Evolutionary conservation across 306 rosid species (phyloP).

Genomic region (Fragaria ananassa): DNA sequence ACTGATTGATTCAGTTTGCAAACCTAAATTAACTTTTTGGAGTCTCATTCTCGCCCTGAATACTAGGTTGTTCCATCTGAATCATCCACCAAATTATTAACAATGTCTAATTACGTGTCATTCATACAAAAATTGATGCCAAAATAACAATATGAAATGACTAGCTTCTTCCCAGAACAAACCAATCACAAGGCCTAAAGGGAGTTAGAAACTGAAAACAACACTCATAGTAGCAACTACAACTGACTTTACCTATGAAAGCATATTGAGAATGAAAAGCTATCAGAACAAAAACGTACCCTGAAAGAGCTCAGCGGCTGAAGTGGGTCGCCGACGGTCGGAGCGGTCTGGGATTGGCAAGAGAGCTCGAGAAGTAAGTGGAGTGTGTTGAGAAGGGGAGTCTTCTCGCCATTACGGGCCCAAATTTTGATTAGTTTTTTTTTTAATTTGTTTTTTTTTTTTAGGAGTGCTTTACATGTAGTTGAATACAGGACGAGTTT

Average conservation of each 20-base stretch:
- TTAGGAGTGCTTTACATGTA: too few species aligned
- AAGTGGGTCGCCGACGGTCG: neutral
- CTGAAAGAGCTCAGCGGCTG: neutral
- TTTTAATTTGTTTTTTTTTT: too few species aligned
- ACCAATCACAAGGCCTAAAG: too few species aligned
- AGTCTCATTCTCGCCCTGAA: neutral
- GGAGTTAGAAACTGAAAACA: too few species aligned
- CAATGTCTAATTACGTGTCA: neutral
- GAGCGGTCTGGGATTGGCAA: neutral
- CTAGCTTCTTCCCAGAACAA: neutral
- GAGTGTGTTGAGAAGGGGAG: neutral
- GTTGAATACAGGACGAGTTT: too few species aligned
- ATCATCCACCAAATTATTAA: neutral
- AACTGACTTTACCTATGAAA: neutral
- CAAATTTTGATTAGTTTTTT: too few species aligned
- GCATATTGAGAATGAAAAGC: neutral
- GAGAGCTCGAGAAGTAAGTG: too few species aligned
- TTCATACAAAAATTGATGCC: neutral
- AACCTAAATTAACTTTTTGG: neutral
- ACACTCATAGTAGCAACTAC: neutral
- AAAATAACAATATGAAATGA: neutral
- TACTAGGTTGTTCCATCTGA: neutral
- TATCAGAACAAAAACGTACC: neutral
- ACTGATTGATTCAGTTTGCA: neutral
- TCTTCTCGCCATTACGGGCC: too few species aligned